Evolutionary conservation across 1,139 yeast genomes (phyloP).

Genomic region (Suhomyces guaymorum): DNA sequence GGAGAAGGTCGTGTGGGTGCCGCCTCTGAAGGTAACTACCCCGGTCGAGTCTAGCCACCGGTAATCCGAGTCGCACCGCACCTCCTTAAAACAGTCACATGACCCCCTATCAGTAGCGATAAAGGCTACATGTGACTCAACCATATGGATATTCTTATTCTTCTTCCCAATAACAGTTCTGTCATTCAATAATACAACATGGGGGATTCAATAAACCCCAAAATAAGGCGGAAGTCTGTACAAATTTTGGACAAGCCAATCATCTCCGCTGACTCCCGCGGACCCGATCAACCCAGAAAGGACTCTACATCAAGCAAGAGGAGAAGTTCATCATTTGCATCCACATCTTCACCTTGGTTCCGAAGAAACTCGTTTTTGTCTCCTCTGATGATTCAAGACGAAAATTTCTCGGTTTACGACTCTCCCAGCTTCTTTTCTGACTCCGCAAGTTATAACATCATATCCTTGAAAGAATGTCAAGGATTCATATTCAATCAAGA

Average conservation of each 20-base stretch:
- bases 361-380: constrained; percentile 64
- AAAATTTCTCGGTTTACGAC: constrained; percentile 60
- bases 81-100: constrained; percentile 10
- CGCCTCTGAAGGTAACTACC: no score
- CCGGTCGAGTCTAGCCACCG: not conserved
- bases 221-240: constrained; percentile 4
- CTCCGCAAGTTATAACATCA: constrained; percentile 36
- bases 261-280: constrained; percentile 3
- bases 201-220: constrained; percentile 4
- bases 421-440: constrained; percentile 34
- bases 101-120: constrained; percentile 8
- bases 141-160: no score
- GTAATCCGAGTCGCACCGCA: no score
- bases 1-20: constrained; percentile 3
- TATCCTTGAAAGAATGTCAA: constrained; percentile 62
- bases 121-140: constrained; percentile 8
- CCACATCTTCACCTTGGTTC: constrained; percentile 55
- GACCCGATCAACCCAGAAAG: constrained; percentile 9
- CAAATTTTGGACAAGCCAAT: not conserved
- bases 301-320: constrained; percentile 20
- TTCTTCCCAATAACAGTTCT: no score
- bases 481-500: constrained; percentile 78
- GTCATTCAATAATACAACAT: constrained; percentile 1
- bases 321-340: constrained; percentile 47
- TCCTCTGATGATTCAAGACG: constrained; percentile 60